Conservation (phyloP, 805 yeast species). For the Myxozyma nipponensis region DNA sequence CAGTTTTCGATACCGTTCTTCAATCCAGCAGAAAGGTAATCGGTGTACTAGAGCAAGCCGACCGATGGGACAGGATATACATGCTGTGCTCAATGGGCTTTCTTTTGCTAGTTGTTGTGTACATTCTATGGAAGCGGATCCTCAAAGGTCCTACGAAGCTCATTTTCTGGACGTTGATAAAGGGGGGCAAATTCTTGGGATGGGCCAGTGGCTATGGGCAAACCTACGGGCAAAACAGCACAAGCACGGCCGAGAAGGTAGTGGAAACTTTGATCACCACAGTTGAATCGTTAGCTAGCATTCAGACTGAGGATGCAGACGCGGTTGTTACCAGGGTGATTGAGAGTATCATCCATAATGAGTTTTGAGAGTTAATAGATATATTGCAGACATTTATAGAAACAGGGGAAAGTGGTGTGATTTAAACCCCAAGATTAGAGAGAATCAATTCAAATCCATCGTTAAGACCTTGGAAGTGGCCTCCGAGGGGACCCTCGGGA, state of each 20-base stretch:
- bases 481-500: constrained; percentile 23
- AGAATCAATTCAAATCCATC: constrained; percentile 23
- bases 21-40: constrained; percentile 39
- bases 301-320: not conserved
- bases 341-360: not conserved
- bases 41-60: constrained; percentile 41
- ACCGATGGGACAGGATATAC: constrained; percentile 38
- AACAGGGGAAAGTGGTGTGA: not conserved
- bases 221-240: not conserved
- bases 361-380: not conserved
- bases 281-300: not conserved
- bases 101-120: constrained; percentile 36
- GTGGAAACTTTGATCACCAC: not conserved
- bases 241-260: not conserved
- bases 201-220: constrained; percentile 9
- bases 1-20: constrained; percentile 39
- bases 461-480: constrained; percentile 27
- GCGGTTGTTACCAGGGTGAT: not conserved
- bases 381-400: not conserved
- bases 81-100: constrained; percentile 41
- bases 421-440: not conserved
- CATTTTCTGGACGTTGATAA: constrained; percentile 17
- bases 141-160: constrained; percentile 35
- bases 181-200: constrained; percentile 10
- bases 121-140: constrained; percentile 41